phyloP scores from a whole-genome alignment of 805 yeast genomes.

The Candida caryicola region DNA sequence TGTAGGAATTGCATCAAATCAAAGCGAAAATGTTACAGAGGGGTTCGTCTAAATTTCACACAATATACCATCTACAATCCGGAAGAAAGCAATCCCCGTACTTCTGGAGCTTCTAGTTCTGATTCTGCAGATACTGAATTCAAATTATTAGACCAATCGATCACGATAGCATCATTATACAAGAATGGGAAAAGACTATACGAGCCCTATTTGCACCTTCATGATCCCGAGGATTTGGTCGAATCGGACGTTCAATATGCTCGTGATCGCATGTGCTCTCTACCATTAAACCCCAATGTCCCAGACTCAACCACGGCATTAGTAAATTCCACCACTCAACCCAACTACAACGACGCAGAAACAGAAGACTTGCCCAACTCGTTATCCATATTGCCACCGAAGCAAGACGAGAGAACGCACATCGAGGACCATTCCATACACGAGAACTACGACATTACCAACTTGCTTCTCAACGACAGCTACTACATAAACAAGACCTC shows the following conservation, averaged over 20 bases:
- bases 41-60: slow-evolving; percentile 44
- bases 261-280: slow-evolving; percentile 16
- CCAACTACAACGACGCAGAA: too few relatives aligned
- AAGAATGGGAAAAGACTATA: slow-evolving; percentile 31
- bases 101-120: background rate
- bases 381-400: too few relatives aligned
- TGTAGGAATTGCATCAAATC: slow-evolving; percentile 56
- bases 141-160: slow-evolving; percentile 41
- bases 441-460: slow-evolving; percentile 27
- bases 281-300: slow-evolving; percentile 7
- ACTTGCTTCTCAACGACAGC: slow-evolving; percentile 21
- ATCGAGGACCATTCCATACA: slow-evolving; percentile 13
- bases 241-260: slow-evolving; percentile 33
- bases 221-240: slow-evolving; percentile 26
- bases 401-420: background rate
- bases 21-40: slow-evolving; percentile 46
- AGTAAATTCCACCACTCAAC: background rate
- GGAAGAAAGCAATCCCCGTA: slow-evolving; percentile 7
- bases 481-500: slow-evolving; percentile 5
- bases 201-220: slow-evolving; percentile 31
- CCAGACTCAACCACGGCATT: background rate
- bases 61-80: slow-evolving; percentile 41
- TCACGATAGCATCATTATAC: slow-evolving; percentile 41
- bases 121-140: slow-evolving; percentile 4
- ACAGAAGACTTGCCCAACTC: too few relatives aligned